Conservation (phyloP, 306 rosid genomes). For the Rosa persica region DNA sequence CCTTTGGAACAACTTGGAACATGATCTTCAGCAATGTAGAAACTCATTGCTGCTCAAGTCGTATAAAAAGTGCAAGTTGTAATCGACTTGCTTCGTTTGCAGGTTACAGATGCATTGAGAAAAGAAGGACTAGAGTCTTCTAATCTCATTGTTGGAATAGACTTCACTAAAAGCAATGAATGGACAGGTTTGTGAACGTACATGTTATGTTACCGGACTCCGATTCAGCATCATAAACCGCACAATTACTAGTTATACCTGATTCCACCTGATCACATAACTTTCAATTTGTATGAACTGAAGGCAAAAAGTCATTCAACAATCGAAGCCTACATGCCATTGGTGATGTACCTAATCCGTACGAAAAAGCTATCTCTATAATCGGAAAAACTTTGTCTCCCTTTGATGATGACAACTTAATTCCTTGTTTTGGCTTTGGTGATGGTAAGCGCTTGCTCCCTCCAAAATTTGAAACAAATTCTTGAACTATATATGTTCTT, state of each 20-base stretch:
- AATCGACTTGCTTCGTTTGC: slow-evolving; percentile 14
- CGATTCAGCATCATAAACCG: neutral
- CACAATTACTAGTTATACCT: neutral
- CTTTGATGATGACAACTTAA: slow-evolving; percentile 87
- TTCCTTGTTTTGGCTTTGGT: slow-evolving; percentile 97
- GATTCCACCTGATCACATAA: neutral
- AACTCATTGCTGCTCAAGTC: neutral
- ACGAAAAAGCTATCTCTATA: slow-evolving; percentile 76
- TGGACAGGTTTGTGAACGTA: slow-evolving; percentile 69
- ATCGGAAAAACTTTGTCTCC: slow-evolving; percentile 90
- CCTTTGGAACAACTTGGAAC: neutral
- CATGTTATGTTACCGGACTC: neutral
- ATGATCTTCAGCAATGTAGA: neutral
- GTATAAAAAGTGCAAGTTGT: neutral
- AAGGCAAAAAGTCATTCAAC: slow-evolving; percentile 75
- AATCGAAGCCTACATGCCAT: slow-evolving; percentile 72
- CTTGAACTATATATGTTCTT: neutral
- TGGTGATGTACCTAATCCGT: slow-evolving; percentile 75
- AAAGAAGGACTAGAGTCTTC: slow-evolving; percentile 86
- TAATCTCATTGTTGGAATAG: slow-evolving; percentile 86
- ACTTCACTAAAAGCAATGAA: slow-evolving; percentile 94
- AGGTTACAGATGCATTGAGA: slow-evolving; percentile 72
- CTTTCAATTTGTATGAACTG: slow-evolving; percentile 25
- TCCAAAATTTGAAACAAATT: slow-evolving; percentile 10
- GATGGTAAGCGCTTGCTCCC: slow-evolving; percentile 51